Evolutionary conservation across 306 rosid species (phyloP), one percentile per base, ranked within the genome.

Genomic region (Inga laurina): DNA sequence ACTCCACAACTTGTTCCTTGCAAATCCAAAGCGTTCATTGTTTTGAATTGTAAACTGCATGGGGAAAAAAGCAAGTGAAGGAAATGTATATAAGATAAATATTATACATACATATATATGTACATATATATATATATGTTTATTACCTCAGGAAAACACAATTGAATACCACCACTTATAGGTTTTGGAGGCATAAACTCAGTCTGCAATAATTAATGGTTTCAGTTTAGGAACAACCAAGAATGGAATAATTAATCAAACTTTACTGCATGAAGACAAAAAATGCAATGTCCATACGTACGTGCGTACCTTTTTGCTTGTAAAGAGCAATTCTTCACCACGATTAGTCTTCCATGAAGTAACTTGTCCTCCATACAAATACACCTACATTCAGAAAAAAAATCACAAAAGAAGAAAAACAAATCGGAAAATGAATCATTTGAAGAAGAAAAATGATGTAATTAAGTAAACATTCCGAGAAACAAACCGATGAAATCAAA

Each of bases 111-210:
- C 30, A 27, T 27, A 27, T 27, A 27, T 27, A 27, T 27, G 27
- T 10, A 61, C 51, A 54, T 54, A 0, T 18, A 7, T 54, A 21
- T 62, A 81, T 10, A 54, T 48, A 87, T 89, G 1, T 39, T 39
- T 39, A 39, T 39, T 88, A 94, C 97, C 84, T 94, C 95, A 30
- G 97, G 98, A 85, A 94, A 94, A 57, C 95, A 91, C 74, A 92
- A 83, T 5, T 91, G 94, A 85, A 94, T 94, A 64, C 98, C 98
- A 32, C 98, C 98, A 13, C 94, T 92, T 64, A 94, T 90, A 39
- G 98, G 65, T 82, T 83, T 94, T 16, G 97, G 93, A 87, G 95
- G 93, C 65, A 82, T 88, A 70, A 88, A 92, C 77, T 46, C 83
- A 67, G 94, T 88, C 98, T 94, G 93, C 88, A 80, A 49, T 32